Evolutionary conservation across 345 rosid genomes (phyloP).

Genomic region (Noccaea caerulescens): DNA sequence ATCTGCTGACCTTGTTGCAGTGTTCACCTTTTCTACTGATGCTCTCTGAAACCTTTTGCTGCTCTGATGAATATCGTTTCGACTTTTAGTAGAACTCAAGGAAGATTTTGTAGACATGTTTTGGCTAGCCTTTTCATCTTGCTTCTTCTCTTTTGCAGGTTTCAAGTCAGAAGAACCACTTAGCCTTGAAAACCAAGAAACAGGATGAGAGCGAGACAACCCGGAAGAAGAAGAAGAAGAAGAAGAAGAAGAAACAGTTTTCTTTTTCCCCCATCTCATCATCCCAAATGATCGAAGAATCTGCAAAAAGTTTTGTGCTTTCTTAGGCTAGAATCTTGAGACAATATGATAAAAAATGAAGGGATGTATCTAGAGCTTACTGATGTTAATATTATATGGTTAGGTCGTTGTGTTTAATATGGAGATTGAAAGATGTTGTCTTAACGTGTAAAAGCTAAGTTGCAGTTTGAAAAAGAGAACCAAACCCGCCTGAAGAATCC

Average conservation of each 20-base stretch:
- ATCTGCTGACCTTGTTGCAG: constrained; percentile 33
- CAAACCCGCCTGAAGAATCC: constrained; percentile 45
- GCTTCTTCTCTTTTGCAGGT: constrained; percentile 46
- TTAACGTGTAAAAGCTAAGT: constrained; percentile 38
- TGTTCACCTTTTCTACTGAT: constrained; percentile 58
- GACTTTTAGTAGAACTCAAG: constrained; percentile 35
- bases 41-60: constrained; percentile 64
- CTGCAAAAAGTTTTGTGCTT: constrained; percentile 11
- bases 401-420: constrained; percentile 41
- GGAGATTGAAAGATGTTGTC: constrained; percentile 30
- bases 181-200: constrained; percentile 69
- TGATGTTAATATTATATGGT: constrained; percentile 35
- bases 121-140: constrained; percentile 41
- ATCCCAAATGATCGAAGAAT: constrained; percentile 19
- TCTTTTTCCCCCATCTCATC: constrained; percentile 77
- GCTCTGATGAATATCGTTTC: constrained; percentile 50
- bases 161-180: constrained; percentile 52
- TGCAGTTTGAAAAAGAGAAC: constrained; percentile 41
- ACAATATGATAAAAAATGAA: constrained; percentile 22
- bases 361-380: constrained; percentile 34
- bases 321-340: constrained; percentile 17
- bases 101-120: constrained; percentile 42
- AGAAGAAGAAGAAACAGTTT: constrained; percentile 42
- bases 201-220: constrained; percentile 52
- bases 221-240: constrained; percentile 40